Base-by-base conservation (phyloP, 768 basidiomycete species). In the Lactifluus subvellereus region DNA sequence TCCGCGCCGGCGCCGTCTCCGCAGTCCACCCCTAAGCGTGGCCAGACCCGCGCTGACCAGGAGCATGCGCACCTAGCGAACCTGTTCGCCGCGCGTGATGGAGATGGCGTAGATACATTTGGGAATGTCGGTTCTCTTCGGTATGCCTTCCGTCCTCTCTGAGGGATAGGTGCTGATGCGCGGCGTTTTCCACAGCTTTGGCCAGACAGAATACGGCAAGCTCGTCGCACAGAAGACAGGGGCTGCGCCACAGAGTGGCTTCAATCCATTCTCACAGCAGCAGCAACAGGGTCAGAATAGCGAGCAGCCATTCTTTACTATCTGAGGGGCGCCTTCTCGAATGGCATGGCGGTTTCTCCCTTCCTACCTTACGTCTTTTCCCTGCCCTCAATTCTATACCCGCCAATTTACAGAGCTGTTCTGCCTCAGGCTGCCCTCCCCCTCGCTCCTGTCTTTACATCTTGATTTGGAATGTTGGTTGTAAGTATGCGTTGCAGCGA, bases 101-200 rank as follows among this genome's bases (percentile, higher is more conserved):
- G 97, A 60, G 94, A 91, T 68, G 96, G 97, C 1, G 78, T 89
- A 72, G 97, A 99, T 75, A 96, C 96, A 57, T 98, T 98, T 71
- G 96, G 96, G 55, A 99, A 98, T 72, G 69, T 84, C 37, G 96
- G 96, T 20, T 65, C 78, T 56, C 72, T 96, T 65, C 83, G 94
- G 79, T 85, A 57, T 64, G 79, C 76, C 65, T 3, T 74, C 62
- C 69, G 35, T 40, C n/a, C 40, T 65, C 45, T 68, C 18, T 49
- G 27, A 60, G 9, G 7, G 30, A 43, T 42, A 13, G 13, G 42
- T n/a, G 32, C 51, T 64, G 54, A 35, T 55, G 33, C 37, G 42
- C 64, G 32, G 6, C 33, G 30, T 50, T 37, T 20, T 51, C 61
- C 60, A 8, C 67, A 83, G 83, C 67, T 89, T 84, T 63, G 74